Evolutionary conservation across 2,329 filamentous ascomycete genomes (phyloP).

Genomic region (Claviceps sp.): DNA sequence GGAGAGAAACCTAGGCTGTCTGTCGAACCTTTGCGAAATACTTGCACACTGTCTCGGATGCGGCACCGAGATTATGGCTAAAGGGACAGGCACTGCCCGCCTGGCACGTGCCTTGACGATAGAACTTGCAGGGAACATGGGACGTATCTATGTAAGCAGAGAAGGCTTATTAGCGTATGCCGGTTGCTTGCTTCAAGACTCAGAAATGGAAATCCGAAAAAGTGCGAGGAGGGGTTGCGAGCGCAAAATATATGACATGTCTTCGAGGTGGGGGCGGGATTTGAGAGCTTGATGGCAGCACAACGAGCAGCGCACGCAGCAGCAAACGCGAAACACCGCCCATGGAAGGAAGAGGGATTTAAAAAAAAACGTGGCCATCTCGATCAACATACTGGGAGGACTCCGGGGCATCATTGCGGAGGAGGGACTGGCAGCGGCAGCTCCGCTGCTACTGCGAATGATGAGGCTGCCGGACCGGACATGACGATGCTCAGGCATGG

Average conservation of each 20-base stretch:
- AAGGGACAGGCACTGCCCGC: slow-evolving; percentile 93
- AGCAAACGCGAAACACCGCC: not conserved
- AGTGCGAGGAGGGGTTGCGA: no score
- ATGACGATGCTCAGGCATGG: slow-evolving; percentile 42
- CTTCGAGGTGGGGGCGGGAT: slow-evolving; percentile 5
- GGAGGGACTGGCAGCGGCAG: slow-evolving; percentile 11
- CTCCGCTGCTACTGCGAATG: slow-evolving; percentile 24
- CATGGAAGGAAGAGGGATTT: not conserved
- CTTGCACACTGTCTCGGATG: slow-evolving; percentile 87
- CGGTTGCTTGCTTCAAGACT: no score
- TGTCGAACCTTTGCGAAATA: slow-evolving; percentile 86
- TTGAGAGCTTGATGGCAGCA: not conserved
- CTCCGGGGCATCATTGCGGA: slow-evolving; percentile 34
- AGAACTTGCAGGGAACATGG: slow-evolving; percentile 99
- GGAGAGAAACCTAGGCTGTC: not conserved
- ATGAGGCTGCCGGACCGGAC: slow-evolving; percentile 44
- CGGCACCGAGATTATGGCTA: slow-evolving; percentile 77
- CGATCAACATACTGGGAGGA: slow-evolving; percentile 36
- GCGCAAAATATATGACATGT: no score
- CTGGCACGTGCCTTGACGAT: slow-evolving; percentile 88
- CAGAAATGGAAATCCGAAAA: no score
- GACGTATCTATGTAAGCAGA: slow-evolving; percentile 56
- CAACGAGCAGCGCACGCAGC: not conserved
- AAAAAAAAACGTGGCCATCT: not conserved
- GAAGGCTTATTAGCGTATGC: not conserved